These are phyloP conservation scores for Cryptosporidium meleagridis DNA, from an alignment of 169 alveolate species.

Conservation along the genomic window DNA sequence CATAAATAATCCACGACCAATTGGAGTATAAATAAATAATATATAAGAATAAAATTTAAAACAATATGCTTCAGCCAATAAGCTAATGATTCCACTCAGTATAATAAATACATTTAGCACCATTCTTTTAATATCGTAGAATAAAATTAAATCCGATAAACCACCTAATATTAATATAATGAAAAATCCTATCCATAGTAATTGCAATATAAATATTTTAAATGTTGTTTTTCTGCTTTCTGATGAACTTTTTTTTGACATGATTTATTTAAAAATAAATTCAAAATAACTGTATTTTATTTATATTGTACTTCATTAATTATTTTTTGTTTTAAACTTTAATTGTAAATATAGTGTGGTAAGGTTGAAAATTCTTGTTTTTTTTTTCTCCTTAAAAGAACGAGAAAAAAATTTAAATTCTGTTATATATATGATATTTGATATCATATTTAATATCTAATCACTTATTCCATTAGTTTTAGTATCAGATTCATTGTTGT, in stretches of 20 bases:
- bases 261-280: neutral
- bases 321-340: neutral
- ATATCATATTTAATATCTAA: neutral
- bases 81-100: conserved; percentile 3
- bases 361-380: no score
- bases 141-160: conserved; percentile 1
- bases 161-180: conserved; percentile 12
- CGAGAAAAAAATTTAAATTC: no score
- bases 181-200: conserved; percentile 30
- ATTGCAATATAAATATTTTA: conserved; percentile 27
- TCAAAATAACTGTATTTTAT: neutral
- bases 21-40: conserved; percentile 61
- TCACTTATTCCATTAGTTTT: neutral
- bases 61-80: conserved; percentile 49
- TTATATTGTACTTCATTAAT: neutral
- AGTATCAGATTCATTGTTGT: neutral
- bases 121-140: conserved; percentile 18
- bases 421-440: no score
- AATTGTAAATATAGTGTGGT: neutral
- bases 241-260: neutral
- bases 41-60: conserved; percentile 52
- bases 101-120: conserved; percentile 28
- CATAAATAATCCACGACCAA: conserved; percentile 68
- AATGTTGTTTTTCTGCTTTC: conserved; percentile 1
- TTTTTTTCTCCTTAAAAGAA: no score